These are phyloP conservation scores for Paulownia fortunei DNA, from an alignment of 257 asterid species.

Conservation along the genomic window DNA sequence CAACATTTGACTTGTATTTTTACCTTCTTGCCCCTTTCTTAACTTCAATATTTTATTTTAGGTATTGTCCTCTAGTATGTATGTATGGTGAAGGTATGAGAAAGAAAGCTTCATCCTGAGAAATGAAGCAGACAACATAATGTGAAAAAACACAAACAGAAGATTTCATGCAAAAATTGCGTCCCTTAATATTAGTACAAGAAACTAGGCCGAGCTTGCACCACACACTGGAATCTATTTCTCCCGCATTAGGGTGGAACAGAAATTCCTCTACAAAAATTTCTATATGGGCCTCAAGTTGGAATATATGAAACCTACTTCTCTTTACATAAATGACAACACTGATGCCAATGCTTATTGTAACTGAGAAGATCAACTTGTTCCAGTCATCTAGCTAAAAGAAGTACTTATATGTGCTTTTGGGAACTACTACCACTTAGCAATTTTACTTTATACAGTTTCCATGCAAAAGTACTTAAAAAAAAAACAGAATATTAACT, in stretches of 20 bases:
- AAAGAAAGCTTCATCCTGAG: background rate
- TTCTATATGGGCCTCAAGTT: background rate
- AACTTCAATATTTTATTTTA: background rate
- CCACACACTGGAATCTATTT: background rate
- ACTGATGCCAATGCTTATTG: background rate
- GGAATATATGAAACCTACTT: background rate
- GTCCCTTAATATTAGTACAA: background rate
- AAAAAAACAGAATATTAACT: background rate
- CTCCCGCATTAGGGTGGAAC: background rate
- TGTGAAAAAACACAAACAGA: background rate
- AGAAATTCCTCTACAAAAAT: background rate
- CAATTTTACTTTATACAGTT: too few species aligned
- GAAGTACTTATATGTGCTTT: background rate
- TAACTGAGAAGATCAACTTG: background rate
- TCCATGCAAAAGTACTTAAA: background rate
- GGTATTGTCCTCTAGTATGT: background rate
- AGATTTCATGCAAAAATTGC: background rate
- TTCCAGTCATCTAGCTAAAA: background rate
- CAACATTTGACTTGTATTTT: background rate
- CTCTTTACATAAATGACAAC: background rate
- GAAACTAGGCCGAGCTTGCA: background rate
- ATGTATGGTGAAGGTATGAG: background rate
- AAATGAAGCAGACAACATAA: background rate
- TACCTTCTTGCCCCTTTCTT: background rate
- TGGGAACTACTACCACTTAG: background rate